Evolutionary conservation across 164 flowering plant species (phyloP).

Genomic region (Berberis vulgaris): DNA sequence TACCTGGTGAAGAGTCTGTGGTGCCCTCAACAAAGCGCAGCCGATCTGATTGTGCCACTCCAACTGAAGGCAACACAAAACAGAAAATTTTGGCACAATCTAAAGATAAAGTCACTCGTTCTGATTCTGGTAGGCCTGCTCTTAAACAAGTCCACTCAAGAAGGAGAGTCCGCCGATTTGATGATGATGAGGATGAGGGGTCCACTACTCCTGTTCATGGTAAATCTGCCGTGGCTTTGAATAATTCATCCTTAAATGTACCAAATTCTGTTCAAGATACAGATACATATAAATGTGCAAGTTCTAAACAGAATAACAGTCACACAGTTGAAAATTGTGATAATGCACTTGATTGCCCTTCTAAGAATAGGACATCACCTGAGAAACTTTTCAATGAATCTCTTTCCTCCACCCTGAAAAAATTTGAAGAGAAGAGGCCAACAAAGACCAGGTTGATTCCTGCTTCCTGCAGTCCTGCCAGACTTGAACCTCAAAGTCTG

Average conservation of each 20-base stretch:
- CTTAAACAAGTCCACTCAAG: slow-evolving; percentile 24
- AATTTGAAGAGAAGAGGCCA: slow-evolving; percentile 30
- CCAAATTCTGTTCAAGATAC: slow-evolving; percentile 1
- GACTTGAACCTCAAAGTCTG: slow-evolving; percentile 25
- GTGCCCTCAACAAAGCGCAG: slow-evolving; percentile 48
- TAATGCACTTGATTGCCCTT: slow-evolving; percentile 3
- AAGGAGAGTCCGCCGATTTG: slow-evolving; percentile 54
- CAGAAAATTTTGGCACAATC: slow-evolving; percentile 11
- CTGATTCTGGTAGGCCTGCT: slow-evolving; percentile 18
- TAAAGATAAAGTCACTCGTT: slow-evolving; percentile 24
- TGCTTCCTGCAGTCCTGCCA: slow-evolving; percentile 23
- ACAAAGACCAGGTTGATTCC: slow-evolving; percentile 14
- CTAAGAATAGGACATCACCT: slow-evolving; percentile 19
- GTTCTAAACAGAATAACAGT: slow-evolving; percentile 2
- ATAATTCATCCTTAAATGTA: too few relatives aligned
- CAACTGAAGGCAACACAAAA: slow-evolving; percentile 19
- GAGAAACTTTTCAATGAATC: slow-evolving; percentile 8
- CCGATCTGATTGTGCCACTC: slow-evolving; percentile 26
- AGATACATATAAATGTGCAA: background rate
- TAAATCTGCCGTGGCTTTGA: slow-evolving; percentile 13
- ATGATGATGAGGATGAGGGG: slow-evolving; percentile 46
- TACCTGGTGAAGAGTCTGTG: slow-evolving; percentile 43
- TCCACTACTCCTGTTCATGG: slow-evolving; percentile 71
- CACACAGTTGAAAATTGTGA: slow-evolving; percentile 12
- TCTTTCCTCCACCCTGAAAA: slow-evolving; percentile 15